Conservation (phyloP, 106 monocot genomes). For the Allium cepa region DNA sequence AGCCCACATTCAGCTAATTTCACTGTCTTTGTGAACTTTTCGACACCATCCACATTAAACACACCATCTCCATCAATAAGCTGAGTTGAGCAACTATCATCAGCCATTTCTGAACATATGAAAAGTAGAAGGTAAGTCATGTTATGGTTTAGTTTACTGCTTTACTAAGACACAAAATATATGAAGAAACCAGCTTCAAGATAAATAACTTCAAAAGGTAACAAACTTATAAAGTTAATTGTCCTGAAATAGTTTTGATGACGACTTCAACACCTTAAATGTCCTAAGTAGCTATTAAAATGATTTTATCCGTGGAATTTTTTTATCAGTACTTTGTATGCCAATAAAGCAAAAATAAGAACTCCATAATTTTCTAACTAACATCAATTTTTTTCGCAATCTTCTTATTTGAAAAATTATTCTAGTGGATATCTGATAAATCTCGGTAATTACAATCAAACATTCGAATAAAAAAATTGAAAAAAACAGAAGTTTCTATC, state of each 20-base stretch:
- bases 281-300: neutral
- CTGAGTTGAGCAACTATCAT: constrained; percentile 33
- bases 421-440: neutral
- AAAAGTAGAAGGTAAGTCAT: constrained; percentile 7
- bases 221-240: neutral
- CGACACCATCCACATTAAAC: constrained; percentile 46
- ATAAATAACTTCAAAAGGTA: neutral
- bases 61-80: constrained; percentile 68
- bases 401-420: too few species aligned
- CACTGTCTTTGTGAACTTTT: constrained; percentile 32
- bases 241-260: neutral
- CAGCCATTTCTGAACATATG: constrained; percentile 44
- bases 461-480: neutral
- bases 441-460: neutral
- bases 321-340: too few species aligned
- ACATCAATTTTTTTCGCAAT: neutral
- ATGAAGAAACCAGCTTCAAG: too few species aligned
- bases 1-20: constrained; percentile 60
- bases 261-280: neutral
- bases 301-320: too few species aligned
- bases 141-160: neutral
- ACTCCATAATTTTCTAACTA: too few species aligned
- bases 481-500: neutral
- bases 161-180: too few species aligned
- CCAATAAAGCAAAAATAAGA: too few species aligned